Conservation (phyloP, 2,329 filamentous ascomycete species). For the Rhexocercosporidium sp. region DNA sequence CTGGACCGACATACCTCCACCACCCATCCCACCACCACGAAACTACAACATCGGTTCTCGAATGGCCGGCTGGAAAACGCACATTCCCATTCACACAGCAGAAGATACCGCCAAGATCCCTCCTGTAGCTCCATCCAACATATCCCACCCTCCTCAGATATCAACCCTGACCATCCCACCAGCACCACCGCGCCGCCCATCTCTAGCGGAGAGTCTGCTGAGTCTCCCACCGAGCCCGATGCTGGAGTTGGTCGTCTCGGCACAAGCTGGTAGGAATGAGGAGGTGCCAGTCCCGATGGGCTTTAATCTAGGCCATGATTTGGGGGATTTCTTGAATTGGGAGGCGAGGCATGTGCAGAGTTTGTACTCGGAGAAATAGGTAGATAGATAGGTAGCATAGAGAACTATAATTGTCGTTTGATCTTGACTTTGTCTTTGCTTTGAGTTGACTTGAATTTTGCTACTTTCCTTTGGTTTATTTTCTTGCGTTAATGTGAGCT, state of each 20-base stretch:
- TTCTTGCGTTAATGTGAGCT: no score
- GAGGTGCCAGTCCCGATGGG: slow-evolving; percentile 59
- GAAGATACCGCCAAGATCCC: not conserved
- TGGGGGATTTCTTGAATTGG: slow-evolving; percentile 64
- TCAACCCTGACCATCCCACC: not conserved
- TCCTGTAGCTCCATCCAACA: not conserved
- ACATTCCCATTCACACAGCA: not conserved
- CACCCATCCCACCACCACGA: not conserved
- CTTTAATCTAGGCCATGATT: slow-evolving; percentile 63
- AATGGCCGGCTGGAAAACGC: not conserved
- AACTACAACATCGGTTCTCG: not conserved
- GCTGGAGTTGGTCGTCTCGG: slow-evolving; percentile 26
- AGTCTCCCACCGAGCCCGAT: slow-evolving; percentile 37
- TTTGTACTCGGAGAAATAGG: not conserved
- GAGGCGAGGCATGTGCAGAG: slow-evolving; percentile 44
- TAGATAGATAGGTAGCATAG: not conserved
- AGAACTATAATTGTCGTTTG: no score
- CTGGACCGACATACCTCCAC: not conserved
- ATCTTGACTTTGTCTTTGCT: no score
- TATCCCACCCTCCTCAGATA: not conserved
- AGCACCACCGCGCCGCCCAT: not conserved
- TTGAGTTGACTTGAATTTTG: no score
- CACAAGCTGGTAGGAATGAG: slow-evolving; percentile 26
- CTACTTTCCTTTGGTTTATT: no score
- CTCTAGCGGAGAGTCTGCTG: slow-evolving; percentile 1